Base-by-base conservation (phyloP, 169 alveolate species). In the Hammondia hammondi region DNA sequence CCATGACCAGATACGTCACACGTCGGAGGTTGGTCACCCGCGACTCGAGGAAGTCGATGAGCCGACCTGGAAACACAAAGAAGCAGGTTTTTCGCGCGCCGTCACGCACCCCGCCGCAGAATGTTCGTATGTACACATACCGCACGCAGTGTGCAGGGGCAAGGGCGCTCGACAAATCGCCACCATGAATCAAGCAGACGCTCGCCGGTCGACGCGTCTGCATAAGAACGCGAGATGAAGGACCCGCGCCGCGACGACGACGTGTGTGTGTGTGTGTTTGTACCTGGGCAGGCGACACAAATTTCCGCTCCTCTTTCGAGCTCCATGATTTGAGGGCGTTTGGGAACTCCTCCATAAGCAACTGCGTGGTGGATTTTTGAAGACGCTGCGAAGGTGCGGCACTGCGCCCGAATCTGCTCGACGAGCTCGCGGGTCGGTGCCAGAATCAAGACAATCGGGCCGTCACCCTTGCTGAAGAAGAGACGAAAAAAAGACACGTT, bases 401-500 rank as follows among this genome's bases (percentile, higher is more conserved):
- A 81, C 29, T 91, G 94, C 96, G 97, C 12, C 97, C 97, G 95
- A 85, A 99, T 99, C 98, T 99, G 99, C 94, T 97, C 98, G 17
- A 99, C 99, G 89, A 99, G 98, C 96, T 99, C 99, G 95, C 99
- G 97, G 2, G 99, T 99, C 0, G 99, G 99, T 14, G 99, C 99
- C 94, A 99, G 95, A 35, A 99, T 99, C 88, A 99, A 97, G 43
- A 98, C 99, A 67, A 99, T 98, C 5, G 99, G 99, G 3, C 99
- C 99, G 94, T 99, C 99, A 29, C 99, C 99, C 46, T 96, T 96
- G 85, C 98, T 94, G 84, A 46, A 89, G 46, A 39, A 71, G 12
- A 9, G 24, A 12, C 67, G 43, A 19, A 87, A 2, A 57, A 17
- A 52, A 32, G 70, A 67, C 1, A 67, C 0, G 19, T 21, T 1